A percentile compares a stretch with the other conserved stretches of the same genome.
phyloP scores from a whole-genome alignment of 2,329 filamentous ascomycete genomes.

The Fusarium caatingaense region DNA sequence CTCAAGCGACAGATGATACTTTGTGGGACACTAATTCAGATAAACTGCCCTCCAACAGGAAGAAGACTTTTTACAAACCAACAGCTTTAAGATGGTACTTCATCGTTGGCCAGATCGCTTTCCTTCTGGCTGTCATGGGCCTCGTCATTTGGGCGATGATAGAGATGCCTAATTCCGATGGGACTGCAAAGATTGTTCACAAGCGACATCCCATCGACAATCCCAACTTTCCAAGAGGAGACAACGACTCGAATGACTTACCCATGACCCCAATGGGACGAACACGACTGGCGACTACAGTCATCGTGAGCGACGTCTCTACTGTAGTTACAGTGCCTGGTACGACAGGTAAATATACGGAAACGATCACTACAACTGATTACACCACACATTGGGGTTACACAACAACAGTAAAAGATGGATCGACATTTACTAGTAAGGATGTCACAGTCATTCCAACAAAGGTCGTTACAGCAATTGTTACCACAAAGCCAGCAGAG shows the following conservation, averaged over 20 bases:
- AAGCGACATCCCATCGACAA: slow-evolving; percentile 17
- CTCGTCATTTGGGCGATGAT: slow-evolving; percentile 41
- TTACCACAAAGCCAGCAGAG: slow-evolving; percentile 14
- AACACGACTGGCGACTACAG: slow-evolving; percentile 27
- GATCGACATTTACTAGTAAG: slow-evolving; percentile 13
- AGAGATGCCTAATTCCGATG: slow-evolving; percentile 43
- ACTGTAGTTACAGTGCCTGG: slow-evolving; percentile 37
- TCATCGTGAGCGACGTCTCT: slow-evolving; percentile 27
- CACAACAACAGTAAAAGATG: slow-evolving; percentile 27
- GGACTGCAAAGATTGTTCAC: slow-evolving; percentile 32
- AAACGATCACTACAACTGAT: slow-evolving; percentile 24
- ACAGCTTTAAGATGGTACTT: slow-evolving; percentile 46
- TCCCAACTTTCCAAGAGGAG: background rate
- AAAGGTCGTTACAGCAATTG: slow-evolving; percentile 22
- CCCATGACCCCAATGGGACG: slow-evolving; percentile 5
- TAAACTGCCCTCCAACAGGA: slow-evolving; percentile 28
- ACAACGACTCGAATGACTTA: background rate
- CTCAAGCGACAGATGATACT: slow-evolving; percentile 40
- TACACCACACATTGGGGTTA: slow-evolving; percentile 21
- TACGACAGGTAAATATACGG: slow-evolving; percentile 40
- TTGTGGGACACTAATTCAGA: slow-evolving; percentile 33
- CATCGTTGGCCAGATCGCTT: slow-evolving; percentile 28
- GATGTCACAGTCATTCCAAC: slow-evolving; percentile 25
- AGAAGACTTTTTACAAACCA: slow-evolving; percentile 39
- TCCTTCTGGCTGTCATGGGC: slow-evolving; percentile 38